phyloP scores from a whole-genome alignment of 805 yeast genomes.

The Wickerhamomyces alni region DNA sequence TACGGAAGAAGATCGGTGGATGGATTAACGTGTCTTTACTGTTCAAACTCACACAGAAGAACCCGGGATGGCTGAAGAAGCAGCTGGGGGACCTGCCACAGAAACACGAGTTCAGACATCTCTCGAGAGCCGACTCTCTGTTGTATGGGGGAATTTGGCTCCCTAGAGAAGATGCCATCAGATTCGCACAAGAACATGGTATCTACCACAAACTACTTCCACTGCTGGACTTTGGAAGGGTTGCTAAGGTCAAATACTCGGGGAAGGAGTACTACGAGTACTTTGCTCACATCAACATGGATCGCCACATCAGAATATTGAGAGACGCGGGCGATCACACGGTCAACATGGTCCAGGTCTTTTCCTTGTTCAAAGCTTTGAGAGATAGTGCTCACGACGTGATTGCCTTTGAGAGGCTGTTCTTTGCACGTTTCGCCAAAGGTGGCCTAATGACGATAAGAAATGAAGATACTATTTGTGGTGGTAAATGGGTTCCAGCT shows the following conservation, averaged over 20 bases:
- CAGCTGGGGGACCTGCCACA: constrained; percentile 1
- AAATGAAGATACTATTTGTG: constrained; percentile 22
- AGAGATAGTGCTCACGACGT: constrained; percentile 1
- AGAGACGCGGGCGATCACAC: constrained; percentile 12
- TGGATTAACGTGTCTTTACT: constrained; percentile 19
- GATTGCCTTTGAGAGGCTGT: constrained; percentile 10
- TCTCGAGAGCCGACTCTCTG: background rate
- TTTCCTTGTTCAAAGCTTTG: constrained; percentile 13
- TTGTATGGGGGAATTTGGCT: constrained; percentile 19
- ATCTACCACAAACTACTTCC: constrained; percentile 16
- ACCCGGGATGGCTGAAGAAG: background rate
- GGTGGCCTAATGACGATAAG: constrained; percentile 4
- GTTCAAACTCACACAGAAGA: background rate
- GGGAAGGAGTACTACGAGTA: constrained; percentile 22
- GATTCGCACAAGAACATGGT: constrained; percentile 12
- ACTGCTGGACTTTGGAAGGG: constrained; percentile 19
- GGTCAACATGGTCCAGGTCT: constrained; percentile 22
- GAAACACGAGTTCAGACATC: constrained; percentile 2
- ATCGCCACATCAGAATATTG: constrained; percentile 18
- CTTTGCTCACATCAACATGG: constrained; percentile 14
- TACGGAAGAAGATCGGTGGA: constrained; percentile 18
- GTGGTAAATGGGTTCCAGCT: constrained; percentile 24
- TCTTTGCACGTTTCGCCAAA: constrained; percentile 7
- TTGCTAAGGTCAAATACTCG: constrained; percentile 19
- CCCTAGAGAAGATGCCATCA: constrained; percentile 17